Evolutionary conservation across 306 rosid species (phyloP).

Genomic region (cucumber (Cucumis sativus)): DNA sequence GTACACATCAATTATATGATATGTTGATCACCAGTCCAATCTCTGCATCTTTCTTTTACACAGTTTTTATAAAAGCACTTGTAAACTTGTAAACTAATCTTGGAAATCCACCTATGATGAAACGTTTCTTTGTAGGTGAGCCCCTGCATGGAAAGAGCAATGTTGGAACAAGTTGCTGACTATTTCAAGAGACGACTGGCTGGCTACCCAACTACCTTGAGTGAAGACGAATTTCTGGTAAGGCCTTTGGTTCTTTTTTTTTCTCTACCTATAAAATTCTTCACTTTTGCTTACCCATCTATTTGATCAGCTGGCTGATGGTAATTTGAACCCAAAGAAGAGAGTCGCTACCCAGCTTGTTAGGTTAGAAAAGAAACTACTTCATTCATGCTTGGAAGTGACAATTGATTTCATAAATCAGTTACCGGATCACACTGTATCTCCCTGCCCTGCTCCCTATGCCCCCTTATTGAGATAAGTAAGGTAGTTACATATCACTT

Average conservation of each 20-base stretch:
- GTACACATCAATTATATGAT: background rate
- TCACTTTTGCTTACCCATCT: constrained; percentile 13
- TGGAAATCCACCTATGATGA: background rate
- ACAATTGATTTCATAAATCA: constrained; percentile 42
- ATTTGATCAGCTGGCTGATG: constrained; percentile 48
- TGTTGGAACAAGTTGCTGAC: constrained; percentile 72
- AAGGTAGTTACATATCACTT: background rate
- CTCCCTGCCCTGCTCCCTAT: constrained; percentile 86
- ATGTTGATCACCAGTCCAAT: background rate
- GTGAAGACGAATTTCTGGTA: constrained; percentile 82
- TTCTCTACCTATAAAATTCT: background rate
- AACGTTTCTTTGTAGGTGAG: constrained; percentile 43
- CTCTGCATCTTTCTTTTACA: background rate
- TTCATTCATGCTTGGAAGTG: constrained; percentile 75
- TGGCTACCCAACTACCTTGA: constrained; percentile 80
- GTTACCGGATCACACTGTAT: constrained; percentile 65
- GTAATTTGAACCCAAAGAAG: constrained; percentile 59
- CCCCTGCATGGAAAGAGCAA: constrained; percentile 93
- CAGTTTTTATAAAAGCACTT: background rate
- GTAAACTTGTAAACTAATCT: background rate
- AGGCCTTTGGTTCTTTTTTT: background rate
- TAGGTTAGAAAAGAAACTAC: constrained; percentile 74
- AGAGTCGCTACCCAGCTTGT: constrained; percentile 80
- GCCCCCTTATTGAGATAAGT: constrained; percentile 65
- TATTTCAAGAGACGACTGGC: constrained; percentile 71